These are phyloP conservation scores for Hypoxylon sp. DNA, from an alignment of 2,329 filamentous ascomycete genomes.

Conservation along the genomic window DNA sequence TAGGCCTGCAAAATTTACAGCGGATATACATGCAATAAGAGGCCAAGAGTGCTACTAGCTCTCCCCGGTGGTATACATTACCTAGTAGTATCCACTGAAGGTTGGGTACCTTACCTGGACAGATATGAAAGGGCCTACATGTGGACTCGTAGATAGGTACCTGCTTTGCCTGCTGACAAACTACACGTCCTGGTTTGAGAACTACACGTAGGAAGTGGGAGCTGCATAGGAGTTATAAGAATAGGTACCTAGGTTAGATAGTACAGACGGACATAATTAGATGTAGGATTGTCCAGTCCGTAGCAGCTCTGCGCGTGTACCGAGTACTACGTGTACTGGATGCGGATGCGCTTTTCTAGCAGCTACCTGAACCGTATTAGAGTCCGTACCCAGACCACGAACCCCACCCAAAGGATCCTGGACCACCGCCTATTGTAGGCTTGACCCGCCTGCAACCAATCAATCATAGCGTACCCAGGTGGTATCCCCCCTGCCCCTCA, in stretches of 20 bases:
- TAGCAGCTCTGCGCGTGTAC: constrained; percentile 7
- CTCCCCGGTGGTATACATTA: not conserved
- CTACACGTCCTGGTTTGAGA: not conserved
- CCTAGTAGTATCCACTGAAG: not conserved
- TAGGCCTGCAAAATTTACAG: not conserved
- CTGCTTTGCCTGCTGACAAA: not conserved
- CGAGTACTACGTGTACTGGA: constrained; percentile 12
- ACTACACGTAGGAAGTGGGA: not conserved
- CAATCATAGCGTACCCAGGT: constrained; percentile 14
- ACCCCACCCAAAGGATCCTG: constrained; percentile 28
- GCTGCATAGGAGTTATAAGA: too few relatives aligned
- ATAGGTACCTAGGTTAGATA: not conserved
- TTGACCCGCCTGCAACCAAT: constrained; percentile 22
- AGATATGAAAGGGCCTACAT: too few relatives aligned
- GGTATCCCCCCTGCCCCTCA: not conserved
- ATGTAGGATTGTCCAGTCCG: constrained; percentile 1
- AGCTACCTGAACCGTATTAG: constrained; percentile 35
- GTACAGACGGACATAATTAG: constrained; percentile 18
- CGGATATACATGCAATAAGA: not conserved
- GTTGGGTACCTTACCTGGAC: not conserved
- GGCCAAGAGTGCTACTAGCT: not conserved
- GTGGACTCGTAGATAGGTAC: not conserved
- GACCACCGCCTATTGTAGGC: constrained; percentile 27
- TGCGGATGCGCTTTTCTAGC: constrained; percentile 14
- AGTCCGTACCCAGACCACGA: constrained; percentile 4